Evolutionary conservation across 2,329 filamentous ascomycete species (phyloP), one percentile per base, ranked within the genome.

Genomic region (Raffaelea albimanens): DNA sequence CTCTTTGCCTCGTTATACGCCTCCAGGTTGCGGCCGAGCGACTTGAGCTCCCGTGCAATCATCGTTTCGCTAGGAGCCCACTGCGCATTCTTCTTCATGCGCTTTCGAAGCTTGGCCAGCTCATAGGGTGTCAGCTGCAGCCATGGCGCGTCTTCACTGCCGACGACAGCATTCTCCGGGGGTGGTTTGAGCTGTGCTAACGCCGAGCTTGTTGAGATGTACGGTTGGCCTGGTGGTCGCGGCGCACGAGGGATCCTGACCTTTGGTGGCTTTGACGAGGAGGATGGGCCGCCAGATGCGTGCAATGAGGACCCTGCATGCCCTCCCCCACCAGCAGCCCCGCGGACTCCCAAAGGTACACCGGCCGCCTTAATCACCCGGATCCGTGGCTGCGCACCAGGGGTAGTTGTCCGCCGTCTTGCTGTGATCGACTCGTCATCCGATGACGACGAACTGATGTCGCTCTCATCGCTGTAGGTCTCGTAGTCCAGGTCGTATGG

Each of bases 31-130:
- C 87, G 80, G 1, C 82, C 82, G 18, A 87, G 73, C 19, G 72
- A 71, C 60, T 85, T 85, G 1, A 93, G 75, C 63, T 91, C 86
- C 25, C 86, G 74, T 16, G 84, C 78, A 53, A 91, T 86, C 87
- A 93, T 93, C 0, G 87, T 90, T 56, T 87, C 84, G 53, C 85
- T 90, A 0, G 87, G 87, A 3, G 79, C 82, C 87, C 87, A 93
- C 4, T 86, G 82, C 0, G 86, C 84, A 58, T 93, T 93, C 72
- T 93, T 93, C 75, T 93, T 93, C 87, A 93, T 93, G 18, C 84
- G 76, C 66, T 93, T 93, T 51, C 87, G 73, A 8, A 93, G 71
- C 53, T 80, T 76, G 1, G 80, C 80, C 42, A 85, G 68, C 59
- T 85, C 81, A 52, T 77, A 83, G 16, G 72, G 68, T 7, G 80